These are phyloP conservation scores for Exidia glandulosa DNA, from an alignment of 768 basidiomycete species.

Conservation along the genomic window DNA sequence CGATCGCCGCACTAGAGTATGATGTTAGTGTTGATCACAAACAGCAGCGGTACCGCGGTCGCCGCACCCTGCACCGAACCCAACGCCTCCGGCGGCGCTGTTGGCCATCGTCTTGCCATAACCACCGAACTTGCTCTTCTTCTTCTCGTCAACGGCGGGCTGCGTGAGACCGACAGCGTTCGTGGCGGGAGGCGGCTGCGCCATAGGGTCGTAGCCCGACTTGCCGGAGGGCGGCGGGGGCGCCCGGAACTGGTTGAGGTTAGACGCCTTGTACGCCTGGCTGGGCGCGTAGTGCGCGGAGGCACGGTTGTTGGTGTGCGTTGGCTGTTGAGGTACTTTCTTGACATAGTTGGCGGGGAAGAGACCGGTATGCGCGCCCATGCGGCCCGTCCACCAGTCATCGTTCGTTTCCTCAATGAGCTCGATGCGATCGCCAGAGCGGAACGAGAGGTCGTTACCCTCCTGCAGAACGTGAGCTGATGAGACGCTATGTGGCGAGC, in stretches of 20 bases:
- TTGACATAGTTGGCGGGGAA: conserved; percentile 40
- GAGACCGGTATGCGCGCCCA: conserved; percentile 50
- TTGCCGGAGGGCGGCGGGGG: not conserved
- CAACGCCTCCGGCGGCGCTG: conserved; percentile 50
- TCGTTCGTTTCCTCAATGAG: conserved; percentile 68
- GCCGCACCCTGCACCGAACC: conserved; percentile 58
- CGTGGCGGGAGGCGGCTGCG: conserved; percentile 1
- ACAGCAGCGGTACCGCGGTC: conserved; percentile 14
- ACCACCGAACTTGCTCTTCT: conserved; percentile 48
- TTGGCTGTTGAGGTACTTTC: not conserved
- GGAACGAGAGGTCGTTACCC: conserved; percentile 69
- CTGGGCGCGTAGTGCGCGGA: not conserved
- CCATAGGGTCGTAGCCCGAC: not conserved
- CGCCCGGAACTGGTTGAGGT: not conserved
- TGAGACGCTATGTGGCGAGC: not conserved
- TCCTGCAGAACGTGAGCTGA: conserved; percentile 35
- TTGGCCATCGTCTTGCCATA: conserved; percentile 42
- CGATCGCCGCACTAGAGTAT: not conserved
- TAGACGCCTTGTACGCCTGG: not conserved
- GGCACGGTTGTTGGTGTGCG: not conserved
- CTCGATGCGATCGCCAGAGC: conserved; percentile 64
- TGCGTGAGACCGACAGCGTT: conserved; percentile 32
- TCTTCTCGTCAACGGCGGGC: conserved; percentile 25
- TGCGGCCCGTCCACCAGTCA: conserved; percentile 79
- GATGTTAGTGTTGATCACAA: conserved; percentile 24